Base-by-base conservation (phyloP, 352 stramenopile genomes). In the Pythium sukuiense region DNA sequence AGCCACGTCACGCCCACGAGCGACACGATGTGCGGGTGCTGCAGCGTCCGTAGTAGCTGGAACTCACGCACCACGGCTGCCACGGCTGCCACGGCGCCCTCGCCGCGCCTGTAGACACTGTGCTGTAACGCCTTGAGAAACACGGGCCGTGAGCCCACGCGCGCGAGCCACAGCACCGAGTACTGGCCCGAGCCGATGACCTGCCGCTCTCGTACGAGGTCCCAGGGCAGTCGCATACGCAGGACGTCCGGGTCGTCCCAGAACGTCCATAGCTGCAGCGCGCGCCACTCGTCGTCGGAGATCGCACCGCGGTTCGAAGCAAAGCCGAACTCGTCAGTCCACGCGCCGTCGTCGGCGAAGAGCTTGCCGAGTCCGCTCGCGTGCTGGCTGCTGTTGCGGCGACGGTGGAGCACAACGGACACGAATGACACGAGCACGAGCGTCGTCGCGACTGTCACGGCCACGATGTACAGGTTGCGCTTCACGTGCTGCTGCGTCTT, bases 1-100 rank as follows among this genome's bases (percentile, higher is more conserved):
- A n/a, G 6, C 73, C 79, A 85, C n/a, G 79, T 77, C 26, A 81
- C 72, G 16, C 77, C 79, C 18, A 83, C 65, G 48, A 85, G 76
- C 11, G 59, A 53, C 29, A 85, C 77, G 56, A 88, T 88, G 52
- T 83, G 81, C 8, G 77, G 71, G 58, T 88, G 79, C 8, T 81
- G 74, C n/a, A 85, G 65, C 32, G 74, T 13, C n/a, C 59, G 41
- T 46, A 72, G 46, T n/a, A 72, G 16, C 60, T 67, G 65, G 55
- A 72, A 58, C 43, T 72, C 65, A 30, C 65, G 65, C 29, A 72
- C 52, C 20, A 72, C 32, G 27, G 58, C 39, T 27, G 58, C 39
- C 1, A 67, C 59, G 6, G 64, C 64, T 18, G 64, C 64, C 20
- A 64, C 63, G 7, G 45, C 49, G 54, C 48, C 56, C 6, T 63